A percentile compares a stretch with the other conserved stretches of the same genome.
These are phyloP conservation scores for Gloeopeniophorella convolvens DNA, from an alignment of 768 basidiomycete genomes.

Conservation along the genomic window DNA sequence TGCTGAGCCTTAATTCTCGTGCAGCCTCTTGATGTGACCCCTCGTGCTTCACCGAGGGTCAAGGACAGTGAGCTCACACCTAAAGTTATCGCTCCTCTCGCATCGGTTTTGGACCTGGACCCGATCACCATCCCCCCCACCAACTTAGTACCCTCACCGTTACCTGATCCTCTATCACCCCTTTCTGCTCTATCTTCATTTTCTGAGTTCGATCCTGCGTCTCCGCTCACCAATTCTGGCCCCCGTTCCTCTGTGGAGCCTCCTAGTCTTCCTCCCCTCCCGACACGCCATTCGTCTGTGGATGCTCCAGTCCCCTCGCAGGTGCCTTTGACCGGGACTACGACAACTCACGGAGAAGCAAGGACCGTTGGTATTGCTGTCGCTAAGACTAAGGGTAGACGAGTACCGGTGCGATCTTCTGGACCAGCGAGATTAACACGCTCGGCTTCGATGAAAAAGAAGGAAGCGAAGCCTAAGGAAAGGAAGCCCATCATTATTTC, in stretches of 20 bases:
- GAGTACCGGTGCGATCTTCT: neutral
- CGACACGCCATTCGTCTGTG: neutral
- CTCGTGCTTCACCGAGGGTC: neutral
- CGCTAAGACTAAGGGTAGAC: neutral
- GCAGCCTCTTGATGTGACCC: neutral
- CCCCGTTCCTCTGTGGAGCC: neutral
- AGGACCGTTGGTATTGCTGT: neutral
- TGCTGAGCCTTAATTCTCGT: neutral
- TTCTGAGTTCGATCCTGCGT: constrained; percentile 3
- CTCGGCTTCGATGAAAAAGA: constrained; percentile 11
- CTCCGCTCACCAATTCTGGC: neutral
- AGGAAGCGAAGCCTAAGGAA: neutral
- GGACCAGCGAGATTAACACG: constrained; percentile 11
- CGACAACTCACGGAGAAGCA: too few species aligned
- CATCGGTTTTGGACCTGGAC: neutral
- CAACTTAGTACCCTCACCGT: neutral
- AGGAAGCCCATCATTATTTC: neutral
- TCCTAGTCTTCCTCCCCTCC: neutral
- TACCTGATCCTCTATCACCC: constrained; percentile 9
- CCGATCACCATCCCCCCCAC: neutral
- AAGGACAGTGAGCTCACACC: constrained; percentile 5
- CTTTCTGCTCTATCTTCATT: constrained; percentile 12
- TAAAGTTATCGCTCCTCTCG: neutral
- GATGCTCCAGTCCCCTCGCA: too few species aligned
- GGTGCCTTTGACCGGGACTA: too few species aligned